Evolutionary conservation across 768 basidiomycete genomes (phyloP).

Genomic region (Candolleomyces aberdarensis): DNA sequence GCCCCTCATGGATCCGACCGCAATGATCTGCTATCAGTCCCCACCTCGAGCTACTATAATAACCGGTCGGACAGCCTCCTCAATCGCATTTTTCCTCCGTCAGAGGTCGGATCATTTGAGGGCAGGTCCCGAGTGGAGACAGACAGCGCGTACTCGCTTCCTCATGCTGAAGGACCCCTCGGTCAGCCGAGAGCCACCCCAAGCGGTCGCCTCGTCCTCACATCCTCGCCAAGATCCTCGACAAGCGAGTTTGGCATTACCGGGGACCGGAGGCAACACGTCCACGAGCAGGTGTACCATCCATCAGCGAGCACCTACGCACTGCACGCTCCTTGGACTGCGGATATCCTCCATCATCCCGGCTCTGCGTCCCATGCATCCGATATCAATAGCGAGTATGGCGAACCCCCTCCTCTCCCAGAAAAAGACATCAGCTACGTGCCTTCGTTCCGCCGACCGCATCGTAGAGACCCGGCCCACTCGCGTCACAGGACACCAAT

Average conservation of each 20-base stretch:
- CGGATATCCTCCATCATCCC: slow-evolving; percentile 3
- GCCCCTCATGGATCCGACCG: not conserved
- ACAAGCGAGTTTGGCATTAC: not conserved
- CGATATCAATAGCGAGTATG: not conserved
- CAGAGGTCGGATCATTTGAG: slow-evolving; percentile 8
- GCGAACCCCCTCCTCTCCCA: slow-evolving; percentile 2
- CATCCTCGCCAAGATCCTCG: not conserved
- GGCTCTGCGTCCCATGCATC: not conserved
- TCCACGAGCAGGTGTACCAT: slow-evolving; percentile 3
- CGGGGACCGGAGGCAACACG: slow-evolving; percentile 4
- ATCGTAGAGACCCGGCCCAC: not conserved
- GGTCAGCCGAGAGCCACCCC: not conserved
- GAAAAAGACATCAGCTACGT: slow-evolving; percentile 1
- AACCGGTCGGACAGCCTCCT: slow-evolving; percentile 25
- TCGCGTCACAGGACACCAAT: not conserved
- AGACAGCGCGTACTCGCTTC: slow-evolving; percentile 10
- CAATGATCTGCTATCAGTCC: not conserved
- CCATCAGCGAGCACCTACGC: slow-evolving; percentile 2
- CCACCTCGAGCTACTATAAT: not conserved
- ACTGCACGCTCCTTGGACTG: slow-evolving; percentile 5
- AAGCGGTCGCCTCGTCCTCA: not conserved
- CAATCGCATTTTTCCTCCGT: slow-evolving; percentile 20
- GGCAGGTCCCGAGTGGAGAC: slow-evolving; percentile 6
- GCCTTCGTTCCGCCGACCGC: not conserved
- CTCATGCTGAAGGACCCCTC: slow-evolving; percentile 3